Evolutionary conservation across 352 stramenopile genomes (phyloP), one percentile per base, ranked within the genome.

Genomic region (Phytophthora melonis): DNA sequence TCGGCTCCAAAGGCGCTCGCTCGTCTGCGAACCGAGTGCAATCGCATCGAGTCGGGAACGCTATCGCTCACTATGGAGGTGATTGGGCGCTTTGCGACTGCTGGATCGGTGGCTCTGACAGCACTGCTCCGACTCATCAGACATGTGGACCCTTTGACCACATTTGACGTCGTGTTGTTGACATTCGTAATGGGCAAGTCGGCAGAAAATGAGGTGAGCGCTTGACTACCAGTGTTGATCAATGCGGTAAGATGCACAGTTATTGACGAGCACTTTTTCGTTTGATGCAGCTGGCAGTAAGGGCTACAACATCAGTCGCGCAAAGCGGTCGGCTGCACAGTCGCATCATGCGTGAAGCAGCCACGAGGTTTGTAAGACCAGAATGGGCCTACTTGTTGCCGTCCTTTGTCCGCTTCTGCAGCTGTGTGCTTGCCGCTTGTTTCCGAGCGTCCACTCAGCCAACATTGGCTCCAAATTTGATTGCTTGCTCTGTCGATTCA

Each of bases 61-160:
- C 67, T 94, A 7, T 80, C 72, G 2, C 80, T 94, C 25, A 85
- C 79, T 3, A 78, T 94, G 50, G 84, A 94, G 34, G 80, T 95
- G 14, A 85, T 93, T 53, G 86, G 85, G 1, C 85, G 89, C 16
- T 89, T 79, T 73, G 77, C 82, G 5, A 89, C 80, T 27, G 79
- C 66, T 3, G 83, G 83, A 14, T 95, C 88, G 0, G 62, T 75
- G 11, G 77, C 75, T 0, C 57, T 95, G 7, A 85, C 72, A 4
- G 79, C 82, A 0, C 76, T 93, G 14, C 62, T 93, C 16, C 72
- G 75, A 9, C 27, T 81, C 1, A 81, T 93, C 23, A 73, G 85
- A 25, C 77, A 83, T 19, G 65, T 72, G 6, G 86, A 93, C 5
- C 13, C 58, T 2, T 53, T 93, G 54, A 84, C 77, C 1, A 63